Evolutionary conservation across 2,329 filamentous ascomycete genomes (phyloP), one percentile per base, ranked within the genome.

Genomic region (Aspergillus udagawae): DNA sequence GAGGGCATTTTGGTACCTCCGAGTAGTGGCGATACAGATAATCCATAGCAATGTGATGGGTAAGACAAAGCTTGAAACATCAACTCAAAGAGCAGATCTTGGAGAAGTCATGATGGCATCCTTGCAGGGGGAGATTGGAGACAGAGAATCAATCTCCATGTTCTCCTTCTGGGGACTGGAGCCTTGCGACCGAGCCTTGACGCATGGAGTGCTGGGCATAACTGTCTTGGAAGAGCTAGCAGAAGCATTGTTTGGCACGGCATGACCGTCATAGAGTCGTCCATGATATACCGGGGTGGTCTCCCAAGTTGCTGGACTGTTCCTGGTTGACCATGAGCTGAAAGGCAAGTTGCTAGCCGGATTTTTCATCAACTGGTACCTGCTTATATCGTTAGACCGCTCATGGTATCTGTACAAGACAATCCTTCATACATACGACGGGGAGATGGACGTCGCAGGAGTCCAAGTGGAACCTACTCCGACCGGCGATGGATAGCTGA

Each of bases 381-480:
- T 77, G 61, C 63, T 62, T 54, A 28, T 35, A 28, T 58, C 47
- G 63, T 78, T 59, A 78, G 71, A 51, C 44, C 20, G 49, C 29
- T 45, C 42, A 49, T 20, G 21, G 4, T 27, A 53, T 29, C 10
- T 51, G 4, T 35, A 48, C 44, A 35, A 54, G 51, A 53, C 41
- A 55, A 48, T 49, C 42, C 41, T 54, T 41, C 23, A 56, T 51
- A 73, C 76, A 69, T 74, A 79, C 77, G 75, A 73, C 60, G 77
- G 77, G 52, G 77, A 79, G 55, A 79, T 77, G 17, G 77, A 78
- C 52, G 77, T 78, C 55, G 76, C 77, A 23, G 77, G 77, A 56
- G 77, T 80, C 75, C 76, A 80, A 57, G 70, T 69, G 51, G 73
- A 68, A 55, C 72, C 73, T 38, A 73, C 68, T 49, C 73, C 76